A percentile compares a stretch with the other conserved stretches of the same genome.
These are phyloP conservation scores for Narthecium ossifragum DNA, from an alignment of 106 monocot species.

Conservation along the genomic window DNA sequence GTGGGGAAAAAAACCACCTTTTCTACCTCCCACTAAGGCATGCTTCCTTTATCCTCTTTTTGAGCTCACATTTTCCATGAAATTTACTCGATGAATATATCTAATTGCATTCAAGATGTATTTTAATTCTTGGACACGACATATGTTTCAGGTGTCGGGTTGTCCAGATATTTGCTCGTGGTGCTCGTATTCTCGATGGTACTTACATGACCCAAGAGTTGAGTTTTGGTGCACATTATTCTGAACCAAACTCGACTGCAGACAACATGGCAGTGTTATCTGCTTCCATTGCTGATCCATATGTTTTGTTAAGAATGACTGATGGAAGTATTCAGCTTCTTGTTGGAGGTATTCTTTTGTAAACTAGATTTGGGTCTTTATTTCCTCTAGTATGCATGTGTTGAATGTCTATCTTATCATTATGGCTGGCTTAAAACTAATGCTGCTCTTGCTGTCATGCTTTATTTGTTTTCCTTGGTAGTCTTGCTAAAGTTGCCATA, in stretches of 20 bases:
- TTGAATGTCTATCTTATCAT: neutral
- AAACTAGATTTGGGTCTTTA: neutral
- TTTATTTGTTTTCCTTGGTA: too few species aligned
- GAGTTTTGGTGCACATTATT: conserved; percentile 61
- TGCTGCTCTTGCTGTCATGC: too few species aligned
- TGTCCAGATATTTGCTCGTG: conserved; percentile 75
- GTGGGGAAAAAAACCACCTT: too few species aligned
- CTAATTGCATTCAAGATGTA: too few species aligned
- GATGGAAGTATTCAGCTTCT: conserved; percentile 88
- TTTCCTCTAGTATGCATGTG: neutral
- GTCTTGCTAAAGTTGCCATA: too few species aligned
- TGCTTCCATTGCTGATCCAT: conserved; percentile 96
- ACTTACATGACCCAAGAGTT: conserved; percentile 95
- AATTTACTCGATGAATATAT: too few species aligned
- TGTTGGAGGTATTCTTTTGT: conserved; percentile 67
- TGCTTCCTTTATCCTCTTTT: too few species aligned
- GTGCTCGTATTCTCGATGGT: conserved; percentile 94
- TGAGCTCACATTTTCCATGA: too few species aligned
- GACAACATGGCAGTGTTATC: conserved; percentile 47
- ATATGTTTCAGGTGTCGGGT: conserved; percentile 82
- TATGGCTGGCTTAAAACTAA: too few species aligned
- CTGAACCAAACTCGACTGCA: conserved; percentile 41
- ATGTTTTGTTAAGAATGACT: conserved; percentile 81
- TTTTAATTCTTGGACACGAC: too few species aligned
- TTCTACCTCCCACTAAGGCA: too few species aligned